These are phyloP conservation scores for Paraphaeosphaeria sporulosa DNA, from an alignment of 2,329 filamentous ascomycete species.

Conservation along the genomic window DNA sequence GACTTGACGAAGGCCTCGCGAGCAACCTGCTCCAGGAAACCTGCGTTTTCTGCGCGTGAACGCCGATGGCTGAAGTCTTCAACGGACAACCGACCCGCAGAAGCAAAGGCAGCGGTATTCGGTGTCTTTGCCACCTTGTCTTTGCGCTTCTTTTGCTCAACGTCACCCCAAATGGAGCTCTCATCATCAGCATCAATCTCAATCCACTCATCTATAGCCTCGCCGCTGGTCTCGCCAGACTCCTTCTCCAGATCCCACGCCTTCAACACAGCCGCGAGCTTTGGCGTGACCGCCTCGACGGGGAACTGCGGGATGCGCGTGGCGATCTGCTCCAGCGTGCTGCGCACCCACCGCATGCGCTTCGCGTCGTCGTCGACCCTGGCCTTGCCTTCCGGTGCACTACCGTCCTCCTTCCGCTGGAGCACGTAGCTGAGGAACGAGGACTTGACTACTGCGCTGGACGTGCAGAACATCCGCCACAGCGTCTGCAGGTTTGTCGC, in stretches of 20 bases:
- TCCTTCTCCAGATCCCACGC: neutral
- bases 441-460: neutral
- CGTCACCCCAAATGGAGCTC: neutral
- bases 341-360: neutral
- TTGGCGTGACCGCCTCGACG: neutral
- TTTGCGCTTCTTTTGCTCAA: neutral
- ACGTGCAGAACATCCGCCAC: neutral
- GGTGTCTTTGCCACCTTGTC: neutral
- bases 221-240: neutral
- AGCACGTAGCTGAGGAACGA: neutral
- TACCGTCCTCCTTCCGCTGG: neutral
- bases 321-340: neutral
- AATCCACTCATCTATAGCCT: conserved; percentile 3
- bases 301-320: neutral
- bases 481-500: neutral
- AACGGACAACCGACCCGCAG: too few relatives aligned
- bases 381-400: neutral
- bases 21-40: neutral
- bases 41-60: neutral
- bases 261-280: neutral
- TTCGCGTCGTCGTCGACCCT: neutral
- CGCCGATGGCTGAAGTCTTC: neutral
- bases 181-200: neutral
- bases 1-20: neutral
- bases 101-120: neutral